Base-by-base conservation (phyloP, 2,329 filamentous ascomycete genomes). In the Fusarium dlaminii region DNA sequence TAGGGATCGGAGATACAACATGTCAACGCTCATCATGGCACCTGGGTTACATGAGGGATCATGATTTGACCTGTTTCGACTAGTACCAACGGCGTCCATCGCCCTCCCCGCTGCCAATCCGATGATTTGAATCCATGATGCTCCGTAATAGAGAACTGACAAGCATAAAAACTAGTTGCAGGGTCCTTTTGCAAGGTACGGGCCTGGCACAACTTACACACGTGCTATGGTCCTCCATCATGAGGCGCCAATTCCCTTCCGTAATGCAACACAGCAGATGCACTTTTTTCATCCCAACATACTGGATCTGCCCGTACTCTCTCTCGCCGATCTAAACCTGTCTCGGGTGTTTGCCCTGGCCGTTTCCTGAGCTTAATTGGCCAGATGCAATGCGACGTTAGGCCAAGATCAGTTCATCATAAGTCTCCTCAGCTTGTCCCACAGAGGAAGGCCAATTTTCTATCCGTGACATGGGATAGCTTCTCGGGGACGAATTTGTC, bases 141-240 rank as follows among this genome's bases (percentile, higher is more conserved):
- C 30, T 34, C 48, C 48, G 17, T 34, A 24, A 20, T 20, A 48
- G 58, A 51, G 62, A 24, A 63, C n/a, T 59, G 55, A 55, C 74
- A 62, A 73, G 64, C 63, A 75, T 68, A 42, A 20, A 37, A 54
- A 42, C 52, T 59, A 40, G 49, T 70, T 60, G 48, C 64, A 65
- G 62, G 63, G 61, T 56, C 72, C 54, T 55, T 66, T 68, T 68
- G 67, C 42, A 55, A 57, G 68, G 63, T 61, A 59, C 45, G 67
- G 64, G 30, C 49, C 68, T 61, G 57, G 64, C 32, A 75, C 49
- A 67, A 37, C 55, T 42, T 57, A 60, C 60, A 69, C 77, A 78
- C 77, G 77, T 78, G 77, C 70, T 63, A 63, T 59, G 49, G 57
- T 77, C 59, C 60, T 60, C 67, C 55, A 58, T 68, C 66, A 69